Percentiles rank a stretch among this genome's conserved stretches.
phyloP scores from a whole-genome alignment of 352 stramenopile species.

The Globisporangium okanoganense region DNA sequence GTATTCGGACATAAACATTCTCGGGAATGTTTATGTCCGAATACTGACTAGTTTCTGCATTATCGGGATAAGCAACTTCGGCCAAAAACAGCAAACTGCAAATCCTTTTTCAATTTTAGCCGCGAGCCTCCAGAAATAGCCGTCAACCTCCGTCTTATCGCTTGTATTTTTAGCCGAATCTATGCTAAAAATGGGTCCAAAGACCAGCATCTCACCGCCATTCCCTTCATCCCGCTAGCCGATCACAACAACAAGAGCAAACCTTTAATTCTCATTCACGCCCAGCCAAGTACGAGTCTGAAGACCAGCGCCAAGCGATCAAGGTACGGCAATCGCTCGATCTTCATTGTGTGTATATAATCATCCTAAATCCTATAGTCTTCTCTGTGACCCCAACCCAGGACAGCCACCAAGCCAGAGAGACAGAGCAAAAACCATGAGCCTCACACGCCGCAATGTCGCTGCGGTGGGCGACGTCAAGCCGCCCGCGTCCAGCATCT shows the following conservation, averaged over 20 bases:
- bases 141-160: not conserved
- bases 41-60: not conserved
- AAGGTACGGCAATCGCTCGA: not conserved
- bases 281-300: not conserved
- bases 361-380: no score
- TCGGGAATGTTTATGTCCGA: not conserved
- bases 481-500: constrained; percentile 39
- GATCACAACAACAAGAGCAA: not conserved
- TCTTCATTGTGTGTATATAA: not conserved
- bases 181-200: not conserved
- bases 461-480: constrained; percentile 21
- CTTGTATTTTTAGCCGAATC: not conserved
- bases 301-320: not conserved
- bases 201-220: not conserved
- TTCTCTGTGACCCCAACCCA: not conserved
- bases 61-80: no score
- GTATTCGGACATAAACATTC: not conserved
- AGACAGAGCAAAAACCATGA: constrained; percentile 20
- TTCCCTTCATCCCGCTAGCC: not conserved
- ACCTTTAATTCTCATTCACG: not conserved
- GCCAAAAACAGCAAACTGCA: not conserved
- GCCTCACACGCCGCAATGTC: constrained; percentile 44
- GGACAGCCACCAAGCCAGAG: not conserved
- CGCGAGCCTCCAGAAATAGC: not conserved
- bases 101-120: not conserved